Conservation (phyloP, 2,329 filamentous ascomycete species). For the Neonectria ditissima region DNA sequence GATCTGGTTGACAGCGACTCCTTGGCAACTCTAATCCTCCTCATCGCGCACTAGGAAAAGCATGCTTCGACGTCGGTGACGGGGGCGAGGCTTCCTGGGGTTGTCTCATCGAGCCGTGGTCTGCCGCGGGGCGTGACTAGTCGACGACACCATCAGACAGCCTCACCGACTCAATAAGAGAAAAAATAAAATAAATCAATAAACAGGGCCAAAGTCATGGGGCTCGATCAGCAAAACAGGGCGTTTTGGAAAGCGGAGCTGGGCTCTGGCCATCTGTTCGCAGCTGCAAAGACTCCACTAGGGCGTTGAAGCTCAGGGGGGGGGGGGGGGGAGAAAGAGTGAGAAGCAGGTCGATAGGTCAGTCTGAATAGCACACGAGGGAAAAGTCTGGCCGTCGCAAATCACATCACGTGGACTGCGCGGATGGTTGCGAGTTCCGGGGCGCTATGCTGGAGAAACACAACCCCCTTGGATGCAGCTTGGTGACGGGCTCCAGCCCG, state of each 20-base stretch:
- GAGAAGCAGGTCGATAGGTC: not conserved
- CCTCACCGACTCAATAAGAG: not conserved
- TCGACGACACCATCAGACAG: not conserved
- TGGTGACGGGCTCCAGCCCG: not conserved
- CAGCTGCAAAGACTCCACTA: not conserved
- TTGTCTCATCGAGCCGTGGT: not conserved
- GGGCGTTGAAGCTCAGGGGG: not conserved
- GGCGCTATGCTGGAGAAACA: not conserved
- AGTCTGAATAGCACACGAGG: not conserved
- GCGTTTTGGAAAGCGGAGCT: not conserved
- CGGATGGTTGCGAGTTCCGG: not conserved
- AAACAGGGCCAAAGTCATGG: not conserved
- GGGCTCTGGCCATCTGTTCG: not conserved
- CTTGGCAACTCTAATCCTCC: not conserved
- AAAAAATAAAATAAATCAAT: not conserved
- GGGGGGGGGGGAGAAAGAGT: too few relatives aligned
- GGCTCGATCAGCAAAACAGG: not conserved
- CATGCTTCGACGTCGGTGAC: not conserved
- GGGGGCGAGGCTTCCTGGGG: not conserved
- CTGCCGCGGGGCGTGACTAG: not conserved
- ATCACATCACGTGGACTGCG: not conserved
- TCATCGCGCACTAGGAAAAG: not conserved
- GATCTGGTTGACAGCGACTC: not conserved
- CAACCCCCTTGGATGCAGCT: not conserved
- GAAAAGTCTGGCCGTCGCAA: not conserved